phyloP scores from a whole-genome alignment of 2,329 filamentous ascomycete species.

The Nigrograna mackinnonii region DNA sequence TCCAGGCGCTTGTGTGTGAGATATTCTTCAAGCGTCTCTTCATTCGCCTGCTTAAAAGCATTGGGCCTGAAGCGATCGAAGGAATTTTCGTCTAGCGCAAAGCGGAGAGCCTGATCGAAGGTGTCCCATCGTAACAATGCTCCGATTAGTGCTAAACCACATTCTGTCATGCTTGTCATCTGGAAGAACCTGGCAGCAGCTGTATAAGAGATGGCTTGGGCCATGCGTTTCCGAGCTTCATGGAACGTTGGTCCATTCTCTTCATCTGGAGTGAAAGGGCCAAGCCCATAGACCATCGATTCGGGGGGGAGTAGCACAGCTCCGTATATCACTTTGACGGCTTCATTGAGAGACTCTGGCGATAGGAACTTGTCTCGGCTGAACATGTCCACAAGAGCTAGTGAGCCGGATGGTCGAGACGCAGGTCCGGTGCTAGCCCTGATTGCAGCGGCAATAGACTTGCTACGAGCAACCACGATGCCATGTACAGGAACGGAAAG shows the following conservation, averaged over 20 bases:
- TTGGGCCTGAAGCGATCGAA: constrained; percentile 14
- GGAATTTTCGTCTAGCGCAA: constrained; percentile 56
- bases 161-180: constrained; percentile 58
- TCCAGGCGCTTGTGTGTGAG: constrained; percentile 60
- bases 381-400: constrained; percentile 28
- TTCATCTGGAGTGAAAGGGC: constrained; percentile 25
- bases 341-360: constrained; percentile 34
- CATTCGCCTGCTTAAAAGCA: neutral
- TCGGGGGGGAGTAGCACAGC: constrained; percentile 30
- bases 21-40: constrained; percentile 57
- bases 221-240: constrained; percentile 39
- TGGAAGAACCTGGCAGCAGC: constrained; percentile 64
- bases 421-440: constrained; percentile 19
- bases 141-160: constrained; percentile 64
- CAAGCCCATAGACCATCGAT: constrained; percentile 32
- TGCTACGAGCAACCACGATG: constrained; percentile 39
- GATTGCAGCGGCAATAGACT: constrained; percentile 33
- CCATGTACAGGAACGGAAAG: constrained; percentile 38
- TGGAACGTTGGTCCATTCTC: constrained; percentile 22
- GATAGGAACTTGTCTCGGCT: constrained; percentile 30
- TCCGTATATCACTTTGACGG: constrained; percentile 41
- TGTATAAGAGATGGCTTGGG: constrained; percentile 60
- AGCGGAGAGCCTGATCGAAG: constrained; percentile 63
- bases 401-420: constrained; percentile 26
- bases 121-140: constrained; percentile 66